A percentile compares a stretch with the other conserved stretches of the same genome.
phyloP scores from a whole-genome alignment of 2,329 filamentous ascomycete genomes.

The Blastomyces percursus region DNA sequence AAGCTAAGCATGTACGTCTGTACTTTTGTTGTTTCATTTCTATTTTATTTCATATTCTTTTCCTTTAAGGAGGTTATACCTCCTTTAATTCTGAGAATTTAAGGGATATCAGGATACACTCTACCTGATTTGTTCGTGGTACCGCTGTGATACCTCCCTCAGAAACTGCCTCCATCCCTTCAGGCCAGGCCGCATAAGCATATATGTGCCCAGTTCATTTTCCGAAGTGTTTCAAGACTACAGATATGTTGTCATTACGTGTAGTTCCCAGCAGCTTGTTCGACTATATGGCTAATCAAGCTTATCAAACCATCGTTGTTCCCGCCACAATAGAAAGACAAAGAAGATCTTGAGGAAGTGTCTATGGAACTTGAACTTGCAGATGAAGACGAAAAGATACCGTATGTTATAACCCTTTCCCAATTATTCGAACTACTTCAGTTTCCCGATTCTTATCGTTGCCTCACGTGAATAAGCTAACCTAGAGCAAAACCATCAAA shows the following conservation, averaged over 20 bases:
- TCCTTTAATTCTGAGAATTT: neutral
- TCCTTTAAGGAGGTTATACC: neutral
- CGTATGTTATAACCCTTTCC: conserved; percentile 48
- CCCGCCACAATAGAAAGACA: conserved; percentile 63
- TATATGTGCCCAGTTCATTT: neutral
- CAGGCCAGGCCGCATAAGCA: neutral
- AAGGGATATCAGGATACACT: neutral
- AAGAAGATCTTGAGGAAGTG: conserved; percentile 93
- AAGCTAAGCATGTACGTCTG: conserved; percentile 58
- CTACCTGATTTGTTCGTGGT: neutral
- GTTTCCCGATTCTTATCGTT: neutral
- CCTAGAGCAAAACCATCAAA: conserved; percentile 7
- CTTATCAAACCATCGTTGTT: neutral
- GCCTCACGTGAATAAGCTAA: conserved; percentile 7
- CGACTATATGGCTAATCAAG: neutral
- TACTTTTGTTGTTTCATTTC: neutral
- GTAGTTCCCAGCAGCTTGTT: neutral
- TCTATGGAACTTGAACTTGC: conserved; percentile 83
- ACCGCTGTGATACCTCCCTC: neutral
- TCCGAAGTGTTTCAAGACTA: neutral
- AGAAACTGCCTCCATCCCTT: neutral
- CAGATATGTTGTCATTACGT: neutral
- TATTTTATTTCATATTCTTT: neutral
- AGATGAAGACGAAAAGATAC: conserved; percentile 87
- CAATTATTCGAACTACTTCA: neutral